Base-by-base conservation (phyloP, 495 filamentous ascomycete genomes). In the Chaetomium cochliodes region DNA sequence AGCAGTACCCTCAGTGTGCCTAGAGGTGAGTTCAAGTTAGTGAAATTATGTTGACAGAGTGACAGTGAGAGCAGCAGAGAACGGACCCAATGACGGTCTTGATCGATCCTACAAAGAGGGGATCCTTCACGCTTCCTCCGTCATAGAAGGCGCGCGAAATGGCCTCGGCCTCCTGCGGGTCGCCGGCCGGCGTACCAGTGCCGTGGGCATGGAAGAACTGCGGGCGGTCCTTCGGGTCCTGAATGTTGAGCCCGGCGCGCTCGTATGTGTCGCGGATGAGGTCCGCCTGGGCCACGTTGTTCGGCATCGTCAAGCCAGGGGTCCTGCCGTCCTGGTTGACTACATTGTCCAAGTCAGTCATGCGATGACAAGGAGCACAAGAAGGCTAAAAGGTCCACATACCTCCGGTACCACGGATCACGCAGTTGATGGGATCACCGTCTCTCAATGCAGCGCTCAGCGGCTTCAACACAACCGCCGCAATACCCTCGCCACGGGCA, bases 401-500 rank as follows among this genome's bases (percentile, higher is more conserved):
- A 50, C 46, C 46, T 0, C 76, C 78, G 8, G 79, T 79, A 0
- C 75, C 78, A 11, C 84, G 78, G 63, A 91, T 85, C 2, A 90
- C 76, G 6, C 80, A 83, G n/a, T 86, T 75, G 39, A 90, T 84
- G 16, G 79, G 81, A 59, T 85, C 78, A 2, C 77, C 76, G 61
- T 82, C 78, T 0, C 59, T 37, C 8, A 83, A 30, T 3, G 82
- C 88, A 52, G 82, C 78, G 0, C 50, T 58, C 1, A 88, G 69
- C 11, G 66, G 69, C 70, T 90, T 90, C 1, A 91, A 37, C 2
- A 82, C 73, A 1, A 89, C 39, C 0, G 76, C 77, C 33, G 75
- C 77, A 18, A 88, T 65, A 0, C 80, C 87, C 65, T 92, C 88
- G 0, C 79, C 88, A 12, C 87, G 74, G 0, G 73, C 84, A 70